A percentile compares a stretch with the other conserved stretches of the same genome.
These are phyloP conservation scores for Flaveria floridana DNA, from an alignment of 140 eudicot genomes.

Conservation along the genomic window DNA sequence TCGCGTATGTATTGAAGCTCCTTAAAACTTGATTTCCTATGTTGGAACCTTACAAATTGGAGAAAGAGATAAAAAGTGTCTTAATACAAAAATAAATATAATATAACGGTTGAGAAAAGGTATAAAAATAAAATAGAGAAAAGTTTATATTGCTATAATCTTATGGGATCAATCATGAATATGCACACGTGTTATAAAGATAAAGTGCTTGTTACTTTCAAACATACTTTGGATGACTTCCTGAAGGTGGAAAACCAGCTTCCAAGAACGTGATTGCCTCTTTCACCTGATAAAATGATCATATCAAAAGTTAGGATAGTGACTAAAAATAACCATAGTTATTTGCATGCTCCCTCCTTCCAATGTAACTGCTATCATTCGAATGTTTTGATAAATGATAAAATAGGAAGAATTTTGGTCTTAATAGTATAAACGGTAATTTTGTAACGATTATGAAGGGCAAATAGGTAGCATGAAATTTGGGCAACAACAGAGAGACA, in stretches of 20 bases:
- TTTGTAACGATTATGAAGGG: too few relatives aligned
- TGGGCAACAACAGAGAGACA: too few relatives aligned
- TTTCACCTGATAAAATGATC: constrained; percentile 58
- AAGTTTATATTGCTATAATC: constrained; percentile 1
- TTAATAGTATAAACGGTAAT: too few relatives aligned
- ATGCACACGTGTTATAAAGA: constrained; percentile 11
- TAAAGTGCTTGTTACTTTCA: constrained; percentile 8
- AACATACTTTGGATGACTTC: constrained; percentile 61
- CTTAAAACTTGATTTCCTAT: constrained; percentile 87
- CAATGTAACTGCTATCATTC: background rate
- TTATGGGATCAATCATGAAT: background rate
- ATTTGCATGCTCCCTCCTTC: background rate
- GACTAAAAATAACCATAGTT: background rate
- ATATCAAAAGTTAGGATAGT: background rate
- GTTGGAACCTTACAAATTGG: constrained; percentile 59
- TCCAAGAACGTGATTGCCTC: constrained; percentile 74
- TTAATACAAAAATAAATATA: background rate
- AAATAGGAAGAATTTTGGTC: too few relatives aligned
- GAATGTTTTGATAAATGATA: too few relatives aligned
- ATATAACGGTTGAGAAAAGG: background rate
- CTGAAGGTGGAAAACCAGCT: constrained; percentile 44
- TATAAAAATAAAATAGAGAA: background rate
- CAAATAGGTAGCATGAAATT: too few relatives aligned
- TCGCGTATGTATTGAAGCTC: constrained; percentile 93
- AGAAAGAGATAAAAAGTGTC: background rate